Evolutionary conservation across 2,329 filamentous ascomycete genomes (phyloP).

Genomic region (Gremmenia infestans): DNA sequence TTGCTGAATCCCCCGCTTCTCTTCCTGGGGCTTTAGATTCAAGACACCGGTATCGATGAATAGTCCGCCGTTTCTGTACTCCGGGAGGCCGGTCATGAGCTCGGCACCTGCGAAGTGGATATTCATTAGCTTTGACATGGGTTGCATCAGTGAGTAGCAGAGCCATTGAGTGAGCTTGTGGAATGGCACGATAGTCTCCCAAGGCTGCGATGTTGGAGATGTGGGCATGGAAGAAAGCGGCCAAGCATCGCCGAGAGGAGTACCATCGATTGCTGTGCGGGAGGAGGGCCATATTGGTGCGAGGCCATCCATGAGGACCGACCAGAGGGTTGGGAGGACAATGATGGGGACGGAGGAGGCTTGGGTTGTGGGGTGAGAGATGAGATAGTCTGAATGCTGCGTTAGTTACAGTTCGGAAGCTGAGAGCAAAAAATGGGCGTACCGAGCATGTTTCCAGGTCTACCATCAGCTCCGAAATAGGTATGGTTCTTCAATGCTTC

Average conservation of each 20-base stretch:
- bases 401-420: slow-evolving; percentile 13
- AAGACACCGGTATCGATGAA: slow-evolving; percentile 81
- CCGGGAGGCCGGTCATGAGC: slow-evolving; percentile 79
- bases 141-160: slow-evolving; percentile 88
- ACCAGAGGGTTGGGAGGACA: slow-evolving; percentile 83
- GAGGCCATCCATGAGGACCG: slow-evolving; percentile 81
- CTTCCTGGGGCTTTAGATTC: slow-evolving; percentile 65
- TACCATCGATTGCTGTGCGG: slow-evolving; percentile 79
- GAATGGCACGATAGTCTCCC: slow-evolving; percentile 83
- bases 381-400: slow-evolving; percentile 69
- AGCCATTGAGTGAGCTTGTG: slow-evolving; percentile 96
- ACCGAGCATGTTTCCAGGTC: slow-evolving; percentile 95
- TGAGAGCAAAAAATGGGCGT: slow-evolving; percentile 30
- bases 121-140: slow-evolving; percentile 75
- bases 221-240: slow-evolving; percentile 75
- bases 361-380: slow-evolving; percentile 84
- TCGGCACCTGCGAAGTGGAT: slow-evolving; percentile 78
- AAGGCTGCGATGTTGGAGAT: slow-evolving; percentile 48
- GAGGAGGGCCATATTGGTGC: slow-evolving; percentile 83
- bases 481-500: slow-evolving; percentile 73
- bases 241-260: slow-evolving; percentile 91
- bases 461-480: slow-evolving; percentile 76
- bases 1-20: slow-evolving; percentile 63
- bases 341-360: slow-evolving; percentile 85
- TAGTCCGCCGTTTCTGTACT: slow-evolving; percentile 88